Evolutionary conservation across 2,329 filamentous ascomycete genomes (phyloP), one percentile per base, ranked within the genome.

Genomic region (Chaetomiaceae sp.): DNA sequence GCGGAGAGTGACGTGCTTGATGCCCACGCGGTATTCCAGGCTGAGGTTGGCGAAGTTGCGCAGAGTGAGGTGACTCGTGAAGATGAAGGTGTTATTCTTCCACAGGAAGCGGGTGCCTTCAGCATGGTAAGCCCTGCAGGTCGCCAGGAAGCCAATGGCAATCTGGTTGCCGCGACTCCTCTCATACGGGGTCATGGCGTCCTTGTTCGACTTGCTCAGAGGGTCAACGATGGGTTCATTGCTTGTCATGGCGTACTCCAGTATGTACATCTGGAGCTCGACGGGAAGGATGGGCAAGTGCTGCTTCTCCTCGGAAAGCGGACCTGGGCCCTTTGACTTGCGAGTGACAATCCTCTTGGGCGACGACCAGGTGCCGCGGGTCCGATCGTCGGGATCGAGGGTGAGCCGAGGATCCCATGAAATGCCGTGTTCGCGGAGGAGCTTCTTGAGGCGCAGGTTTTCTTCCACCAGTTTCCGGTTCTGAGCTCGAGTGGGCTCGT

Each of bases 211-310:
- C 49, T 72, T 73, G 45, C 70, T 77, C 39, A 83, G 68, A 2
- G 80, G 80, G 54, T 83, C 79, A 45, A 82, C 69, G 57, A 83
- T 79, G 29, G 80, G 74, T 29, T 69, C 55, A 1, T 70, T 63
- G 60, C 75, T 77, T 23, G 72, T 75, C 64, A 83, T 55, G 25
- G 79, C 73, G 60, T 76, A 79, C 38, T 73, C 72, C 43, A 82
- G 69, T 47, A 83, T 76, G 31, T 72, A 71, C 23, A 82, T 64
- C 47, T 79, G 70, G 40, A 82, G 71, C 64, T 82, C 80, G 25
- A 72, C 73, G 1, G 80, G 79, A 11, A 82, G 68, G 37, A 72
- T 68, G 1, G 75, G 77, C 36, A 72, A 46, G 15, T 44, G 50
- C n/a, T 20, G 42, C 9, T 27, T 23, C 4, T 39, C 23, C 12